phyloP scores from a whole-genome alignment of 1,139 yeast species.

The Yamadazyma songkhlaensis region DNA sequence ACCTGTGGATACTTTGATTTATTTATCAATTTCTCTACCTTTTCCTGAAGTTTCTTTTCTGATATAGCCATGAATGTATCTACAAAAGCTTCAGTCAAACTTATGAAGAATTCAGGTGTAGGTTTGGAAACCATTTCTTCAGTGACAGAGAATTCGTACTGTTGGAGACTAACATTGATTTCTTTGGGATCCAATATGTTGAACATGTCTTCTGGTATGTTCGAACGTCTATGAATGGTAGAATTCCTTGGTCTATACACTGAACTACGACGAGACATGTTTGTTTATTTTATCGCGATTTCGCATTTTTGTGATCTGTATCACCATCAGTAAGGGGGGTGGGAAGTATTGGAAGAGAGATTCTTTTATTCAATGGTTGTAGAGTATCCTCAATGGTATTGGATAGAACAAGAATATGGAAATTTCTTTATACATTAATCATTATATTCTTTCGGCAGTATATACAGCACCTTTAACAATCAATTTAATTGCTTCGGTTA shows the following conservation, averaged over 20 bases:
- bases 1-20: conserved; percentile 1
- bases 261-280: conserved; percentile 16
- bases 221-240: conserved; percentile 13
- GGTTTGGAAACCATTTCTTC: conserved; percentile 69
- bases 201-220: conserved; percentile 38
- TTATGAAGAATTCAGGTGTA: conserved; percentile 57
- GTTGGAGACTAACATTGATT: conserved; percentile 57
- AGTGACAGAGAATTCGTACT: conserved; percentile 60
- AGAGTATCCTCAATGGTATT: too few species aligned
- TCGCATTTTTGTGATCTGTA: not conserved
- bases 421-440: too few species aligned
- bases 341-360: too few species aligned
- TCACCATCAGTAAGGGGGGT: too few species aligned
- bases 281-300: conserved; percentile 6
- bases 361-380: not conserved
- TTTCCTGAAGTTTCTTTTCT: conserved; percentile 31
- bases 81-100: conserved; percentile 67
- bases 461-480: conserved; percentile 87
- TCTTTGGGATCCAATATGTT: conserved; percentile 69
- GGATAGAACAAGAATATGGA: too few species aligned
- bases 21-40: conserved; percentile 9
- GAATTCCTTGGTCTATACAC: conserved; percentile 14
- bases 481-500: conserved; percentile 83
- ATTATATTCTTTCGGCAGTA: conserved; percentile 77
- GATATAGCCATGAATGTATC: conserved; percentile 68